phyloP scores from a whole-genome alignment of 805 yeast genomes.

The Candida cerambycidarum region DNA sequence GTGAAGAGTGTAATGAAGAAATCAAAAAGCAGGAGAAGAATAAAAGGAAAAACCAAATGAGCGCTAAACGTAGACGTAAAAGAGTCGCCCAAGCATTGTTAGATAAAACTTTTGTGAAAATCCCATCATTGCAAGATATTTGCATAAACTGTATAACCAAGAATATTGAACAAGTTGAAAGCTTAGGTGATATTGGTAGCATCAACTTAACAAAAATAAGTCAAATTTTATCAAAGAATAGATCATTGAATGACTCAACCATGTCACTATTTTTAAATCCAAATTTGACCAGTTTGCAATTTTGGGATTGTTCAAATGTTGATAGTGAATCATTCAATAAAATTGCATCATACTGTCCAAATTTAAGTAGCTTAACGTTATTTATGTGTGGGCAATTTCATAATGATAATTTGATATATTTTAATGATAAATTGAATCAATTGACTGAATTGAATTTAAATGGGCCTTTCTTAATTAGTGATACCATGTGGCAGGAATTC shows the following conservation, averaged over 20 bases:
- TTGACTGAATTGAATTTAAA: constrained; percentile 64
- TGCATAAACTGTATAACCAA: constrained; percentile 69
- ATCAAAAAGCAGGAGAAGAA: constrained; percentile 42
- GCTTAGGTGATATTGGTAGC: constrained; percentile 82
- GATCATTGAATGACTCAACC: constrained; percentile 75
- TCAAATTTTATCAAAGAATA: constrained; percentile 73
- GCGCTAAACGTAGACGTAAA: constrained; percentile 72
- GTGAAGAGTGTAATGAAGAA: constrained; percentile 57
- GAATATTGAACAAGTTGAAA: constrained; percentile 73
- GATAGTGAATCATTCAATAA: constrained; percentile 61
- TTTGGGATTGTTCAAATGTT: constrained; percentile 92
- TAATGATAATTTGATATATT: constrained; percentile 69
- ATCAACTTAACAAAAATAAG: constrained; percentile 70
- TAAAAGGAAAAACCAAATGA: constrained; percentile 52
- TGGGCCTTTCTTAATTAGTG: constrained; percentile 87
- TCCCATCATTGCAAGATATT: constrained; percentile 77
- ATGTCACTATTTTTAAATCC: constrained; percentile 71
- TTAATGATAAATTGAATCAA: constrained; percentile 54
- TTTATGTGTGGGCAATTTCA: constrained; percentile 94
- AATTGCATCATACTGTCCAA: constrained; percentile 79
- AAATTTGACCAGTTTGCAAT: constrained; percentile 54
- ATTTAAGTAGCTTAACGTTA: constrained; percentile 61
- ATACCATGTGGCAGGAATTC: constrained; percentile 72
- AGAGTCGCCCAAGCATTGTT: constrained; percentile 81
- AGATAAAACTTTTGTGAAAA: constrained; percentile 60